phyloP scores from a whole-genome alignment of 306 rosid species.

The Ormosia emarginata region DNA sequence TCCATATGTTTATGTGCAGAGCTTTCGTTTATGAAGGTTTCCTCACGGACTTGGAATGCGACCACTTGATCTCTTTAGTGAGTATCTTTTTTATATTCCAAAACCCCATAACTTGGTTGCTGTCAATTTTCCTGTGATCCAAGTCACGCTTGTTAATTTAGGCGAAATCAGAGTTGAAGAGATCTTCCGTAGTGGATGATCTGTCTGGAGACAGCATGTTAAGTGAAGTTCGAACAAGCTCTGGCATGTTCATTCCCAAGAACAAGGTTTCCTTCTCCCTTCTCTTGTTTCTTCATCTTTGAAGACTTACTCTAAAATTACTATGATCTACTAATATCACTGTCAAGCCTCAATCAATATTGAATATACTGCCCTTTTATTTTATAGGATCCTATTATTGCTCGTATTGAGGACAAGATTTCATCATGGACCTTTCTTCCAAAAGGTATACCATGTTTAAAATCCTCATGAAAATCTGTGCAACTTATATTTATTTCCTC shows the following conservation, averaged over 20 bases:
- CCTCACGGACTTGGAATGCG: slow-evolving; percentile 88
- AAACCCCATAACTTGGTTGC: not conserved
- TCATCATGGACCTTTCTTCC: slow-evolving; percentile 98
- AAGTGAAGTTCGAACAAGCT: slow-evolving; percentile 91
- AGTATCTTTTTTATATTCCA: slow-evolving; percentile 24
- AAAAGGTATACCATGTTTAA: slow-evolving; percentile 53
- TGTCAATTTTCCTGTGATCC: not conserved
- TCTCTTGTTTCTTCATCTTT: not conserved
- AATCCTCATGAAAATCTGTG: not conserved
- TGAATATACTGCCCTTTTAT: not conserved
- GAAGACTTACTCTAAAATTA: not conserved
- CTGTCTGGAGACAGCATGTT: slow-evolving; percentile 66
- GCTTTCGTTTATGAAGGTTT: slow-evolving; percentile 89
- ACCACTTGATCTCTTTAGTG: slow-evolving; percentile 85
- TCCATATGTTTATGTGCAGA: slow-evolving; percentile 37
- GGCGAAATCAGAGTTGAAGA: slow-evolving; percentile 92
- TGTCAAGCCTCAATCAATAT: not conserved
- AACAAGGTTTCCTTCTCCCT: slow-evolving; percentile 54
- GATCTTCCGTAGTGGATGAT: slow-evolving; percentile 93
- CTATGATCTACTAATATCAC: not conserved
- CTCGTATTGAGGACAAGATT: slow-evolving; percentile 95
- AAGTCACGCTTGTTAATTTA: slow-evolving; percentile 14
- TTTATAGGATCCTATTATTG: slow-evolving; percentile 81
- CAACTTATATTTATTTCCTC: not conserved
- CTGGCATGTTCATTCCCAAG: slow-evolving; percentile 89